Percentiles rank a stretch among this genome's conserved stretches.
phyloP scores from a whole-genome alignment of 1,139 yeast genomes.

The Blastobotrys malaysiensis region DNA sequence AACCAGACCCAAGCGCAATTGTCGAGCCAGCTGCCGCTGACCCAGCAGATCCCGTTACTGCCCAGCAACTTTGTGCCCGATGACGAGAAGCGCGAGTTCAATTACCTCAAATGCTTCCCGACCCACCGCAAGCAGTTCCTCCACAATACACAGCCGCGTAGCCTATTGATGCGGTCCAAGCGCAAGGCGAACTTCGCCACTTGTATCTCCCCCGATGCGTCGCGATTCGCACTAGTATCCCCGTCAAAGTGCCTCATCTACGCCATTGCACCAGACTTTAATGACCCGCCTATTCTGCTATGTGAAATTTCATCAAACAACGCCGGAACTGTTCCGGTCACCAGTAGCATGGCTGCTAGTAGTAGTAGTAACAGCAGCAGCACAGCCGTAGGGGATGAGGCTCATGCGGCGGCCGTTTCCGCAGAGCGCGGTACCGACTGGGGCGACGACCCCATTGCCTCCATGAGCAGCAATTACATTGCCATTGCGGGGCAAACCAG shows the following conservation, averaged over 20 bases:
- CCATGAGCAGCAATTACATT: slow-evolving; percentile 54
- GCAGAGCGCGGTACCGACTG: slow-evolving; percentile 16
- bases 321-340: background rate
- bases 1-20: background rate
- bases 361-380: slow-evolving; percentile 40
- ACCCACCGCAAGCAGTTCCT: slow-evolving; percentile 64
- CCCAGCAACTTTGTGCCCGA: slow-evolving; percentile 16
- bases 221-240: slow-evolving; percentile 57
- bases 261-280: slow-evolving; percentile 41
- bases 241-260: slow-evolving; percentile 72
- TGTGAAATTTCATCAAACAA: slow-evolving; percentile 40
- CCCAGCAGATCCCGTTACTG: slow-evolving; percentile 6
- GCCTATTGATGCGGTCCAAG: slow-evolving; percentile 44
- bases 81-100: slow-evolving; percentile 26
- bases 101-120: slow-evolving; percentile 76
- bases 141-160: slow-evolving; percentile 57
- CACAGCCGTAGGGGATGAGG: slow-evolving; percentile 2
- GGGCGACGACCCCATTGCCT: slow-evolving; percentile 65
- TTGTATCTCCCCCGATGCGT: slow-evolving; percentile 59
- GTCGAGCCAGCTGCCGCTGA: background rate
- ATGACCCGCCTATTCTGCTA: slow-evolving; percentile 48
- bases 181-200: slow-evolving; percentile 50
- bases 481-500: slow-evolving; percentile 63
- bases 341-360: background rate
- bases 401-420: slow-evolving; percentile 5